These are phyloP conservation scores for Fistulina hepatica DNA, from an alignment of 1,284 basidiomycete genomes.

Conservation along the genomic window DNA sequence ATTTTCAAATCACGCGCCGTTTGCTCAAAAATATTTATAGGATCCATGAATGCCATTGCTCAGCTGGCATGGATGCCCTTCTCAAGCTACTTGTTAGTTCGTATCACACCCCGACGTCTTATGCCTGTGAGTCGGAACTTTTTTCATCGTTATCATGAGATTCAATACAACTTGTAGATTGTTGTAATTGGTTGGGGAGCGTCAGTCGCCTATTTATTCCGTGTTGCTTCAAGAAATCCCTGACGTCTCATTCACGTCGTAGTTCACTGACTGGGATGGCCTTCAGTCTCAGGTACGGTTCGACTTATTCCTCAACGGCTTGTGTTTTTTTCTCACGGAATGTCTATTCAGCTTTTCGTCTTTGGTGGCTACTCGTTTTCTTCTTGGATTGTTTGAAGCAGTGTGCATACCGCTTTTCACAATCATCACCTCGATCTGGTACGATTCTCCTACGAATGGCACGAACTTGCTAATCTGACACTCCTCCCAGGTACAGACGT, in stretches of 20 bases:
- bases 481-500: constrained; percentile 9
- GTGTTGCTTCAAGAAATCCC: too few relatives aligned
- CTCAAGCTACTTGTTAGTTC: constrained; percentile 13
- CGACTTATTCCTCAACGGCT: too few relatives aligned
- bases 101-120: constrained; percentile 10
- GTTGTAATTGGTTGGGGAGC: constrained; percentile 12
- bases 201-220: background rate
- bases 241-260: too few relatives aligned
- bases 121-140: constrained; percentile 8
- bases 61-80: constrained; percentile 14
- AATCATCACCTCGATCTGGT: constrained; percentile 14
- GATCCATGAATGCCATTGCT: constrained; percentile 14
- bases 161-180: background rate
- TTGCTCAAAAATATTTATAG: too few relatives aligned
- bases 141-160: background rate
- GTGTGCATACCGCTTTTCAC: constrained; percentile 14
- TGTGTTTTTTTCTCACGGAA: background rate
- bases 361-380: constrained; percentile 11
- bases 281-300: too few relatives aligned
- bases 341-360: constrained; percentile 6
- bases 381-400: constrained; percentile 14
- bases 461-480: background rate
- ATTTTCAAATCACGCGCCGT: too few relatives aligned
- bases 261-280: too few relatives aligned
- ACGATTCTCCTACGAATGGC: background rate